Evolutionary conservation across 257 asterid species (phyloP), one percentile per base, ranked within the genome.

Genomic region (Paulownia fortunei): DNA sequence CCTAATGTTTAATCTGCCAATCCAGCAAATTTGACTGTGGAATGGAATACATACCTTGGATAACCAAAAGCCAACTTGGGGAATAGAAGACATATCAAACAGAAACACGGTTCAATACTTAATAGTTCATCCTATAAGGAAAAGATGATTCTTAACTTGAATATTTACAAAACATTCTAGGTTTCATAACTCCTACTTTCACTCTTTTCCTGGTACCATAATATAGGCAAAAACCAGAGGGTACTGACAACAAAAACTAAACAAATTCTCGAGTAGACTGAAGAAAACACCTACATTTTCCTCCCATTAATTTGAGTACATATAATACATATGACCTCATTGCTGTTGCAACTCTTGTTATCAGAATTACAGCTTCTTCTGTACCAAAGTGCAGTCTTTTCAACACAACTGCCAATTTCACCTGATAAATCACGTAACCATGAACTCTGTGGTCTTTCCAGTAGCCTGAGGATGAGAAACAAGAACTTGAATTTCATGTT

Each of bases 401-500:
- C 19, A 6, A 41, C 4, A 1, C 0, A 37, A 46, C 63, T 62
- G 52, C 21, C 36, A 11, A 37, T 54, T 54, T 26, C 39, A 24
- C 44, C 64, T 36, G 54, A 60, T 51, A 46, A 68, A 56, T 86
- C 85, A 86, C 9, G 26, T 44, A 19, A 80, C 62, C 80, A 21
- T 49, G 69, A 86, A 82, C 42, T 77, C 80, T 34, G 56, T 44
- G 64, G 82, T 42, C 79, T 65, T 80, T 75, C 87, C 87, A 13
- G 85, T 62, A 39, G 83, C 85, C 90, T 84, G 82, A 39, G 58
- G 80, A 44, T 69, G 54, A 71, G 74, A 61, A 76, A 65, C 34
- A 30, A 67, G 39, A 52, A 34, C 51, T 19, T 19, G 8, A 15
- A 69, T 27, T 12, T 27, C 3, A 23, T 49, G 2, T 36, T 4